Conservation (phyloP, 306 rosid genomes). For the Rubus parviflorus region DNA sequence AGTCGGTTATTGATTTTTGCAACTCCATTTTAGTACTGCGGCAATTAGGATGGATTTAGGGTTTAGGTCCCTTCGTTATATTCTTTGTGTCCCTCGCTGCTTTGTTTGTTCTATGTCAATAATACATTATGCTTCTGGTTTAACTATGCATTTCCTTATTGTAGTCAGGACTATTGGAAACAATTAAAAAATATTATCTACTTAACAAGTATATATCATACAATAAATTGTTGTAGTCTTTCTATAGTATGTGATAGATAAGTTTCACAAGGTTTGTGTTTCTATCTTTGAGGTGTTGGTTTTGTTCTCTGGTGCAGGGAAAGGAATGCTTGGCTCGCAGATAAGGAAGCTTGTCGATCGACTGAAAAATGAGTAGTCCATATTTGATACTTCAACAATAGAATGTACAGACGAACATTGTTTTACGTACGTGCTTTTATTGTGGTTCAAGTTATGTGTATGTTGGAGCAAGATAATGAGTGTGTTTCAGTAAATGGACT, state of each 20-base stretch:
- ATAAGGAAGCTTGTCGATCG: slow-evolving; percentile 47
- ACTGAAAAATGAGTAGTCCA: slow-evolving; percentile 26
- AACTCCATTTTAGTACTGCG: too few species aligned
- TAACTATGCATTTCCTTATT: neutral
- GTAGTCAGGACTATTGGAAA: neutral
- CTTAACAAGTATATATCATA: neutral
- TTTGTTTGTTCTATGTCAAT: neutral
- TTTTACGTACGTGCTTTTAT: neutral
- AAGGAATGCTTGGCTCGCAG: slow-evolving; percentile 32
- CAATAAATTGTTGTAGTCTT: neutral
- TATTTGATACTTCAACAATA: neutral
- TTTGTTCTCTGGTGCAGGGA: slow-evolving; percentile 38
- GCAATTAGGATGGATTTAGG: too few species aligned
- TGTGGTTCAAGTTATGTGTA: neutral
- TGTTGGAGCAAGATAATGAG: neutral
- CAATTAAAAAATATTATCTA: neutral
- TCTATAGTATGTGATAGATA: neutral
- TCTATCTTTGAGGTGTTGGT: slow-evolving; percentile 1
- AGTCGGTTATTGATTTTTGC: too few species aligned
- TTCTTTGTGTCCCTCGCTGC: neutral
- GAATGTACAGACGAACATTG: neutral
- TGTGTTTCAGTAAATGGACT: too few species aligned
- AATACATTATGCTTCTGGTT: neutral
- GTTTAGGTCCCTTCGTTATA: neutral
- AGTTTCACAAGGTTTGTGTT: neutral